Percentiles rank a stretch among this genome's conserved stretches.
Conservation (phyloP, 2,329 filamentous ascomycete genomes). For the Tolypocladium tropicale region DNA sequence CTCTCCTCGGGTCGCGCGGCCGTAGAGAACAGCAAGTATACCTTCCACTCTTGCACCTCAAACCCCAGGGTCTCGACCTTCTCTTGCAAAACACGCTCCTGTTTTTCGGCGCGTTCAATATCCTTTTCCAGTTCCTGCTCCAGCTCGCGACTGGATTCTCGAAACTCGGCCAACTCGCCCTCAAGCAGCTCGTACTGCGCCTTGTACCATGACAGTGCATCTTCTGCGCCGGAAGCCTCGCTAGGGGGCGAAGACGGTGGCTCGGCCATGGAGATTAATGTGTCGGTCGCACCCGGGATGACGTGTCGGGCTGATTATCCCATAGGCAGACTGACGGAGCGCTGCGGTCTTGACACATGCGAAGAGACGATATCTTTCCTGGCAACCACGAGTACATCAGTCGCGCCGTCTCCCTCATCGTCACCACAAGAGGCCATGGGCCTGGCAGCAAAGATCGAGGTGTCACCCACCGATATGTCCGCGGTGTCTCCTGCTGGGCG, state of each 20-base stretch:
- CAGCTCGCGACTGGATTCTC: conserved; percentile 85
- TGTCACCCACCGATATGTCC: neutral
- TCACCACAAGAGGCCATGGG: neutral
- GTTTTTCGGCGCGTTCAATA: conserved; percentile 88
- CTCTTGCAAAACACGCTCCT: conserved; percentile 75
- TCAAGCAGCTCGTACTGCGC: conserved; percentile 88
- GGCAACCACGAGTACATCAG: neutral
- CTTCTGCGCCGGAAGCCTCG: conserved; percentile 48
- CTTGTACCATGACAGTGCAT: conserved; percentile 91
- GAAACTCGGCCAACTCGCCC: conserved; percentile 84
- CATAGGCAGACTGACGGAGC: neutral
- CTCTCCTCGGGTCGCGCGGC: neutral
- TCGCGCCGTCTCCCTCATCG: neutral
- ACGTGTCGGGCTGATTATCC: neutral
- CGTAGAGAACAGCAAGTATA: conserved; percentile 28
- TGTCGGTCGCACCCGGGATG: neutral
- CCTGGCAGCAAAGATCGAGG: no score
- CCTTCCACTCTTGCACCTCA: conserved; percentile 98
- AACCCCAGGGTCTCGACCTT: conserved; percentile 77
- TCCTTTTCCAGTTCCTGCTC: conserved; percentile 94
- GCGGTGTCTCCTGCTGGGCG: neutral
- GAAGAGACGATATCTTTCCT: neutral
- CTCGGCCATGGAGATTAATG: conserved; percentile 36
- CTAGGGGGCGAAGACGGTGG: conserved; percentile 52
- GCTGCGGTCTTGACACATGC: neutral